Evolutionary conservation across 2,329 filamentous ascomycete genomes (phyloP).

Genomic region (Aspergillus sp.): DNA sequence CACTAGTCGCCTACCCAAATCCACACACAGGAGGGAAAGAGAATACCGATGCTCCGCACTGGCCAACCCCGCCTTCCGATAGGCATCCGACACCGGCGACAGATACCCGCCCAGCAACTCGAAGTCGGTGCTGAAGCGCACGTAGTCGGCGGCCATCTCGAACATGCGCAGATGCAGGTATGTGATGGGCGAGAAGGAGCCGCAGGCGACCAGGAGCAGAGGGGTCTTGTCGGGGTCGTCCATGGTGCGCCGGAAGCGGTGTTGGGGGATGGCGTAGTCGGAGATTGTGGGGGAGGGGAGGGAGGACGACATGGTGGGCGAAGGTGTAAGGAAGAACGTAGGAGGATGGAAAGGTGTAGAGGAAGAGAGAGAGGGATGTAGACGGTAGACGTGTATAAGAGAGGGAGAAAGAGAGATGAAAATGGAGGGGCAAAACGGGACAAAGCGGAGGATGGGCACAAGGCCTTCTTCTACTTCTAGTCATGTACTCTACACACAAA

Average conservation of each 20-base stretch:
- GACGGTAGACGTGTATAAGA: slow-evolving; percentile 1
- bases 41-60: slow-evolving; percentile 57
- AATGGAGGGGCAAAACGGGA: slow-evolving; percentile 1
- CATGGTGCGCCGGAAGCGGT: slow-evolving; percentile 38
- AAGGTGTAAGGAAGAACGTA: neutral
- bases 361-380: neutral
- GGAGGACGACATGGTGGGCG: neutral
- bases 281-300: slow-evolving; percentile 24
- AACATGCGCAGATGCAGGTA: slow-evolving; percentile 68
- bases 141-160: slow-evolving; percentile 74
- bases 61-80: slow-evolving; percentile 73
- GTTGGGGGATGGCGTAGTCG: slow-evolving; percentile 37
- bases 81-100: slow-evolving; percentile 64
- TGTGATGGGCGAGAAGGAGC: slow-evolving; percentile 55
- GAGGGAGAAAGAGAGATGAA: neutral
- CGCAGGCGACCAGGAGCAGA: slow-evolving; percentile 41
- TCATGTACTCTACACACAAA: no score
- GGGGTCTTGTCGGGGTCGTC: slow-evolving; percentile 39
- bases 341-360: neutral
- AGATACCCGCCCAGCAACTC: slow-evolving; percentile 82
- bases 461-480: no score
- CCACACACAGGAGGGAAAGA: slow-evolving; percentile 1
- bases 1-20: neutral
- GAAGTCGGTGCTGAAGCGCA: slow-evolving; percentile 63
- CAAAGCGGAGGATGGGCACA: neutral